These are phyloP conservation scores for Penicillium sp. DNA, from an alignment of 2,329 filamentous ascomycete genomes.

Conservation along the genomic window DNA sequence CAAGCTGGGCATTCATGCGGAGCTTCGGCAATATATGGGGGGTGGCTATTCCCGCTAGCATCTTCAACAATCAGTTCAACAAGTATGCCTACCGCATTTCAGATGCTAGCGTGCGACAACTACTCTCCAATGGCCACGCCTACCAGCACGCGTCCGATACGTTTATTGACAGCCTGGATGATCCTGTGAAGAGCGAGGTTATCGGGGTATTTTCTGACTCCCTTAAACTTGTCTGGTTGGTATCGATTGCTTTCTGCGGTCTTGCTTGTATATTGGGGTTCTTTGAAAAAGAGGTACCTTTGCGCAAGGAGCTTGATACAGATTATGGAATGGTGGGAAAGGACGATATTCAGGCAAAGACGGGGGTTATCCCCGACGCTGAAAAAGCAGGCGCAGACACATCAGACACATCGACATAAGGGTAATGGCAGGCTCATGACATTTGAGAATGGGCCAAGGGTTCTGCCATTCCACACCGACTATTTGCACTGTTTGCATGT, in stretches of 20 bases:
- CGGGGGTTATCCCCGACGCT: background rate
- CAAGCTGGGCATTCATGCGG: slow-evolving; percentile 23
- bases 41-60: background rate
- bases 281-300: background rate
- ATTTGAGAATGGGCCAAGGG: too few species aligned
- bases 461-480: too few species aligned
- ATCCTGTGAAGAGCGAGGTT: background rate
- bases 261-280: background rate
- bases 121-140: background rate
- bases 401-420: background rate
- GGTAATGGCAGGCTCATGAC: too few species aligned
- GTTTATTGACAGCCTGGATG: background rate
- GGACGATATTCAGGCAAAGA: background rate
- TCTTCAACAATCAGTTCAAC: background rate
- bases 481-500: too few species aligned
- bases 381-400: background rate
- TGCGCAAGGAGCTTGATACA: slow-evolving; percentile 1
- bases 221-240: background rate
- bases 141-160: background rate
- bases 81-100: background rate
- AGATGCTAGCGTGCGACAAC: background rate
- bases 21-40: slow-evolving; percentile 28
- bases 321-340: background rate
- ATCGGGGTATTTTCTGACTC: background rate
- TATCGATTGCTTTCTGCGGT: slow-evolving; percentile 1